Conservation (phyloP, 495 filamentous ascomycete genomes). For the Neurospora sp. region DNA sequence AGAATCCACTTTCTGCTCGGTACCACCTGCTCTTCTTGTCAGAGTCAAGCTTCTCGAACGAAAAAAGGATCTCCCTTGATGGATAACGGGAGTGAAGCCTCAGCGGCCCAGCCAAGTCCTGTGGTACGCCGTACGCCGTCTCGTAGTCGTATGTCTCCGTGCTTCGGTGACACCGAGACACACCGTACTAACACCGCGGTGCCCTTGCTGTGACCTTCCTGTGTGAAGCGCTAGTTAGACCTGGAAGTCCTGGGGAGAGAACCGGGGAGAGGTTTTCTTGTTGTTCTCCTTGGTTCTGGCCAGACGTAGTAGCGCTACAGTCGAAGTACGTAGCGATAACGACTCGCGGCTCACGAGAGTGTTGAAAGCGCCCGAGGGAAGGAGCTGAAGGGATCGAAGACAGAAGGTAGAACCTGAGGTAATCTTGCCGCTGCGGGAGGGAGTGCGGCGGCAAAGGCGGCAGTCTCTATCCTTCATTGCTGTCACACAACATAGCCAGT, state of each 20-base stretch:
- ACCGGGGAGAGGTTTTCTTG: neutral
- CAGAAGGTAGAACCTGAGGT: neutral
- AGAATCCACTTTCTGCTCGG: neutral
- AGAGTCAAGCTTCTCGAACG: neutral
- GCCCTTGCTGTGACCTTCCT: neutral
- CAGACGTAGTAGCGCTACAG: neutral
- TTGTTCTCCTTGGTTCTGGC: neutral
- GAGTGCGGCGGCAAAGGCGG: neutral
- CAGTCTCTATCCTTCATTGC: neutral
- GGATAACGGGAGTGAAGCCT: neutral
- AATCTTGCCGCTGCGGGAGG: neutral
- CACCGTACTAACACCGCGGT: neutral
- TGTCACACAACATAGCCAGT: neutral
- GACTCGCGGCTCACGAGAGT: neutral
- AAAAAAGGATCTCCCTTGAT: neutral
- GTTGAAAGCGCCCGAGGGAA: neutral
- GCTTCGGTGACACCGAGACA: neutral
- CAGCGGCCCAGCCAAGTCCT: neutral
- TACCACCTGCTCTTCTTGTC: neutral
- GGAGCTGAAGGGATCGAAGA: neutral
- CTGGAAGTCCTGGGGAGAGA: neutral
- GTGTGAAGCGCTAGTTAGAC: neutral
- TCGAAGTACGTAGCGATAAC: neutral
- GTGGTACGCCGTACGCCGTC: neutral
- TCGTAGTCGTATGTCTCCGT: neutral